phyloP scores from a whole-genome alignment of 768 basidiomycete genomes.

The Auricularia sp. region DNA sequence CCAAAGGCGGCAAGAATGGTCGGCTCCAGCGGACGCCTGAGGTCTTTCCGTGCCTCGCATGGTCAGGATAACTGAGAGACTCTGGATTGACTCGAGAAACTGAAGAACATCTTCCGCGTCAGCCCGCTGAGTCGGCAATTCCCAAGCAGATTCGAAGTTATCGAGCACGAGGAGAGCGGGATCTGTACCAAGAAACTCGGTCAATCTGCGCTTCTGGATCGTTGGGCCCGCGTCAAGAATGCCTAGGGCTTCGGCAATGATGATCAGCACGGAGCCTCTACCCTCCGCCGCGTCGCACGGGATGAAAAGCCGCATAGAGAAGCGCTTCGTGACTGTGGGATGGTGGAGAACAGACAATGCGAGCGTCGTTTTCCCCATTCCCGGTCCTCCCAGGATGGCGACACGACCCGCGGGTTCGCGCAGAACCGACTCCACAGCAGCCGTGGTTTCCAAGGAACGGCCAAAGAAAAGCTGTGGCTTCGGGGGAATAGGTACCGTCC shows the following conservation, averaged over 20 bases:
- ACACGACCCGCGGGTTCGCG: neutral
- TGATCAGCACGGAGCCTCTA: neutral
- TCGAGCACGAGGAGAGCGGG: slow-evolving; percentile 6
- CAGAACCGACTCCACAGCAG: neutral
- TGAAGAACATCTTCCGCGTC: neutral
- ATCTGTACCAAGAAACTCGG: slow-evolving; percentile 5
- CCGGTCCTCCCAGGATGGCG: slow-evolving; percentile 20
- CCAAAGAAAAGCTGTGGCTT: neutral
- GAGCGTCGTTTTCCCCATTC: slow-evolving; percentile 31
- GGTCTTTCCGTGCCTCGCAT: neutral
- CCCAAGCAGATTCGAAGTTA: neutral
- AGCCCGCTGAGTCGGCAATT: neutral
- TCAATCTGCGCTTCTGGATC: neutral
- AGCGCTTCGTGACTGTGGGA: slow-evolving; percentile 14
- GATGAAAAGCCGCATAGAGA: slow-evolving; percentile 21
- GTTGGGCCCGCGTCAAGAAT: neutral
- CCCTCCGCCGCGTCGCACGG: slow-evolving; percentile 18
- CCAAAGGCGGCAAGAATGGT: neutral
- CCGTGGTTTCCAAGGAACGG: neutral
- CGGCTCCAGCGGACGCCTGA: neutral
- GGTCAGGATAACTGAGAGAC: neutral
- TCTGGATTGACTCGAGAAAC: neutral
- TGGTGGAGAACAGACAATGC: slow-evolving; percentile 25
- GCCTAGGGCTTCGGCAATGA: neutral
- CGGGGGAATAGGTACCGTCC: neutral